These are phyloP conservation scores for Alopecurus myosuroides DNA, from an alignment of 176 grass and related monocot species.

Conservation along the genomic window DNA sequence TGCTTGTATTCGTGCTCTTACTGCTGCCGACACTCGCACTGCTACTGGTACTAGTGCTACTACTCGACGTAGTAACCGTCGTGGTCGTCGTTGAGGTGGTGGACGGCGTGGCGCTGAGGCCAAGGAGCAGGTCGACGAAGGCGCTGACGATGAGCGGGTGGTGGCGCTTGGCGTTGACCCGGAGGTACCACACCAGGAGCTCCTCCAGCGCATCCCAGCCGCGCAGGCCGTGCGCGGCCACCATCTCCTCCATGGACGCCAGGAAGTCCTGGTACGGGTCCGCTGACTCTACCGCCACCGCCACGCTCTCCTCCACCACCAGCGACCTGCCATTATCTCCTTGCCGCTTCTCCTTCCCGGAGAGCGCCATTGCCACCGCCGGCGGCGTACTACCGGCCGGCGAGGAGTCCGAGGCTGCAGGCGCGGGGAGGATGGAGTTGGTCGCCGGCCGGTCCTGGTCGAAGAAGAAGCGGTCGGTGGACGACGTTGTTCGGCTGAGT, in stretches of 20 bases:
- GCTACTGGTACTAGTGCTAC: background rate
- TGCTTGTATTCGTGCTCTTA: background rate
- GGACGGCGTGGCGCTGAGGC: slow-evolving; percentile 8
- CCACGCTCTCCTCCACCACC: slow-evolving; percentile 53
- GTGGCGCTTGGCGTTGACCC: slow-evolving; percentile 55
- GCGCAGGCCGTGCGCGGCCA: slow-evolving; percentile 57
- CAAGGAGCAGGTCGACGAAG: slow-evolving; percentile 67
- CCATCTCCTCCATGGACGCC: slow-evolving; percentile 97
- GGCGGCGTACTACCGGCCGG: background rate
- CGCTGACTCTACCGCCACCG: slow-evolving; percentile 57
- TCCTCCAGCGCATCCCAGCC: slow-evolving; percentile 64
- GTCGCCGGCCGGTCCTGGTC: slow-evolving; percentile 29
- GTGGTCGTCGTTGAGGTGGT: background rate
- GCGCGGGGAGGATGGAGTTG: slow-evolving; percentile 29
- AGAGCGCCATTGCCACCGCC: background rate
- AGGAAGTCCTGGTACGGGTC: slow-evolving; percentile 81
- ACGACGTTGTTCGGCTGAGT: slow-evolving; percentile 23
- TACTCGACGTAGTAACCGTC: background rate
- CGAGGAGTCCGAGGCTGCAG: background rate
- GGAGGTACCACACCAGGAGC: slow-evolving; percentile 76
- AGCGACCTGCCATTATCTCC: background rate
- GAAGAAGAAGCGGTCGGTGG: slow-evolving; percentile 62
- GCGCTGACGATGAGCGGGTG: slow-evolving; percentile 66
- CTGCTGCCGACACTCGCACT: background rate
- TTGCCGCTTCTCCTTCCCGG: background rate